Percentiles rank a stretch among this genome's conserved stretches.
These are phyloP conservation scores for Cryphonectria japonica DNA, from an alignment of 2,329 filamentous ascomycete genomes.

Conservation along the genomic window DNA sequence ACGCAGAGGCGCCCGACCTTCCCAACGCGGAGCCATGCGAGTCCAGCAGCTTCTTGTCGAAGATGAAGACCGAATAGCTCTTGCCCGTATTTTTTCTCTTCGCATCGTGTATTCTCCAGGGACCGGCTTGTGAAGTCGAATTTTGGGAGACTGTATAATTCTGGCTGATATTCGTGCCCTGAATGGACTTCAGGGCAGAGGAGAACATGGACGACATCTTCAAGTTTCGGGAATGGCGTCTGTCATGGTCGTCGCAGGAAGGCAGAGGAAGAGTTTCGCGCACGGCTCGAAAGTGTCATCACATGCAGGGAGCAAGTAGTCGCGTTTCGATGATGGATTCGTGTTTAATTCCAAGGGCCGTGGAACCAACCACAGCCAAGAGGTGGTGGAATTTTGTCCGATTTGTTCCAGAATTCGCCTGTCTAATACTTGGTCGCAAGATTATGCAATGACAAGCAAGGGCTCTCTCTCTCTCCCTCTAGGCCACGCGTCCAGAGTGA, in stretches of 20 bases:
- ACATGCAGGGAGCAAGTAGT: conserved; percentile 17
- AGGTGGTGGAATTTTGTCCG: not conserved
- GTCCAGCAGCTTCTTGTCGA: conserved; percentile 87
- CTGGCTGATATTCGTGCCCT: conserved; percentile 83
- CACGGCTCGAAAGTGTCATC: conserved; percentile 20
- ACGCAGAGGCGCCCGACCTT: conserved; percentile 62
- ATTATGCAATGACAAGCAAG: not conserved
- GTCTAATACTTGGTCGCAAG: not conserved
- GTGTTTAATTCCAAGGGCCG: conserved; percentile 3
- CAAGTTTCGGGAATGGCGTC: conserved; percentile 36
- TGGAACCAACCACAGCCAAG: not conserved
- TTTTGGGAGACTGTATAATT: conserved; percentile 84
- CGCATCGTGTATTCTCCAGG: conserved; percentile 97
- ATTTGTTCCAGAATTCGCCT: conserved; percentile 3
- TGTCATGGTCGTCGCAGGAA: conserved; percentile 16
- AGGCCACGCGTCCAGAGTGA: not conserved
- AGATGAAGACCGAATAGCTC: conserved; percentile 88
- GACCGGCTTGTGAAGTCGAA: conserved; percentile 79
- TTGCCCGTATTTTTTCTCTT: conserved; percentile 96
- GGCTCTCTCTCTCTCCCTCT: not conserved
- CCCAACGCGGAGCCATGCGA: conserved; percentile 65
- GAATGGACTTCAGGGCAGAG: conserved; percentile 90
- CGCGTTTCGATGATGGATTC: not conserved
- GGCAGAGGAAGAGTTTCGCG: conserved; percentile 7
- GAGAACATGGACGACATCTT: conserved; percentile 72